A percentile compares a stretch with the other conserved stretches of the same genome.
Conservation (phyloP, 1,139 yeast genomes). For the Candida tetrigidarum region DNA sequence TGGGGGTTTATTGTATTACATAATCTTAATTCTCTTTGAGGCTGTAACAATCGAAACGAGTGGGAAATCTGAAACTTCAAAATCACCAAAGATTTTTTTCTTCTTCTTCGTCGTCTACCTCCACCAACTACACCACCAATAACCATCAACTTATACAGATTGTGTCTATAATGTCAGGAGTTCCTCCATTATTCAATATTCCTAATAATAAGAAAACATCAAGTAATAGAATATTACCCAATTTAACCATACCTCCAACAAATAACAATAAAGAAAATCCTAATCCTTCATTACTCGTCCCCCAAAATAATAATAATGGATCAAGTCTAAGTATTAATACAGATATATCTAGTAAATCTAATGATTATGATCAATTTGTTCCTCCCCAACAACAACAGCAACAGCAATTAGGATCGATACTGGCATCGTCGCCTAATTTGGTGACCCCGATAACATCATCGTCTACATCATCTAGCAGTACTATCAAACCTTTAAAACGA, state of each 20-base stretch:
- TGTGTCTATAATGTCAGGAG: slow-evolving; percentile 17
- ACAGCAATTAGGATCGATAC: slow-evolving; percentile 6
- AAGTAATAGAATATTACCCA: slow-evolving; percentile 16
- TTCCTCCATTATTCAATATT: slow-evolving; percentile 21
- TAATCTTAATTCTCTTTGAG: too few relatives aligned
- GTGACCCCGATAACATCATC: neutral
- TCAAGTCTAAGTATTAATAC: neutral
- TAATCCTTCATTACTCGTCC: slow-evolving; percentile 2
- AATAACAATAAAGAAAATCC: slow-evolving; percentile 14
- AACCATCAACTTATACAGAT: neutral
- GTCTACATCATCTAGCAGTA: slow-evolving; percentile 9
- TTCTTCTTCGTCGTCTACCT: neutral
- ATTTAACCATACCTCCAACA: slow-evolving; percentile 18
- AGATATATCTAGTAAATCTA: neutral
- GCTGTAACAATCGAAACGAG: too few relatives aligned
- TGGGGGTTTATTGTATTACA: neutral
- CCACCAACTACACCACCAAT: neutral
- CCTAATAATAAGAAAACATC: slow-evolving; percentile 19
- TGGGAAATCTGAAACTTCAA: neutral
- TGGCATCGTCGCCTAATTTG: neutral
- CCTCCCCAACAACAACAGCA: slow-evolving; percentile 1
- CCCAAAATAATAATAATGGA: neutral
- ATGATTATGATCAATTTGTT: slow-evolving; percentile 3
- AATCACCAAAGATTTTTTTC: neutral
- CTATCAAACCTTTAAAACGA: slow-evolving; percentile 26